Conservation (phyloP, 2,329 filamentous ascomycete genomes). For the Coniochaeta sp. region DNA sequence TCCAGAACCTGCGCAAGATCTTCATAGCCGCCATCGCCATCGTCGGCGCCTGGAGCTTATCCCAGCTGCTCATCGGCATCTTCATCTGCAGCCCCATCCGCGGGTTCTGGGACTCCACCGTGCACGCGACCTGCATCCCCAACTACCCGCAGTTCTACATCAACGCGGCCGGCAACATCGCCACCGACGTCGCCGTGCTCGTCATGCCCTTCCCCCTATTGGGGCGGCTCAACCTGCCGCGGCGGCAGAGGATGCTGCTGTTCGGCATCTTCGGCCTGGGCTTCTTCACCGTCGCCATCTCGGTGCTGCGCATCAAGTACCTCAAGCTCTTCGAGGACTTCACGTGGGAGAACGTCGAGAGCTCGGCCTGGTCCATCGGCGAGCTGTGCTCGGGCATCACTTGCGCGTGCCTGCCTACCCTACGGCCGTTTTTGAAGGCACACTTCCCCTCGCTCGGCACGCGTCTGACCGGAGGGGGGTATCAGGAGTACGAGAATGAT, state of each 20-base stretch:
- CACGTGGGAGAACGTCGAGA: slow-evolving; percentile 26
- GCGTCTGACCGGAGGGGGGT: not conserved
- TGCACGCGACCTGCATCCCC: slow-evolving; percentile 19
- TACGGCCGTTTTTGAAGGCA: slow-evolving; percentile 15
- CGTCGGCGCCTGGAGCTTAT: slow-evolving; percentile 25
- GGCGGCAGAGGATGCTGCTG: slow-evolving; percentile 21
- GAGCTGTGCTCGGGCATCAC: slow-evolving; percentile 26
- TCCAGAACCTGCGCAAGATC: slow-evolving; percentile 22
- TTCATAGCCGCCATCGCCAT: slow-evolving; percentile 22
- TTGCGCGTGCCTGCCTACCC: slow-evolving; percentile 25
- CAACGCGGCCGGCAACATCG: slow-evolving; percentile 28
- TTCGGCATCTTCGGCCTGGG: slow-evolving; percentile 27
- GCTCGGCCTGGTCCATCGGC: slow-evolving; percentile 24
- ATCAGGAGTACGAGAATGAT: not conserved
- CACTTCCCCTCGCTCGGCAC: slow-evolving; percentile 10
- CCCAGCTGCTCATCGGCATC: slow-evolving; percentile 24
- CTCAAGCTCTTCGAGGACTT: slow-evolving; percentile 24
- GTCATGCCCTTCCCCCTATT: slow-evolving; percentile 26
- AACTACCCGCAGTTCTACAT: slow-evolving; percentile 24
- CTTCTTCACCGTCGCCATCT: slow-evolving; percentile 30
- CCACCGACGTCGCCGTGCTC: slow-evolving; percentile 27
- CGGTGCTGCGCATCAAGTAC: slow-evolving; percentile 26
- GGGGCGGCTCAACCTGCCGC: slow-evolving; percentile 20
- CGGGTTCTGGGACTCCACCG: slow-evolving; percentile 22
- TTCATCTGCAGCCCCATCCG: slow-evolving; percentile 25